These are phyloP conservation scores for Naganishia vaughanmartiniae DNA, from an alignment of 768 basidiomycete species.

Conservation along the genomic window DNA sequence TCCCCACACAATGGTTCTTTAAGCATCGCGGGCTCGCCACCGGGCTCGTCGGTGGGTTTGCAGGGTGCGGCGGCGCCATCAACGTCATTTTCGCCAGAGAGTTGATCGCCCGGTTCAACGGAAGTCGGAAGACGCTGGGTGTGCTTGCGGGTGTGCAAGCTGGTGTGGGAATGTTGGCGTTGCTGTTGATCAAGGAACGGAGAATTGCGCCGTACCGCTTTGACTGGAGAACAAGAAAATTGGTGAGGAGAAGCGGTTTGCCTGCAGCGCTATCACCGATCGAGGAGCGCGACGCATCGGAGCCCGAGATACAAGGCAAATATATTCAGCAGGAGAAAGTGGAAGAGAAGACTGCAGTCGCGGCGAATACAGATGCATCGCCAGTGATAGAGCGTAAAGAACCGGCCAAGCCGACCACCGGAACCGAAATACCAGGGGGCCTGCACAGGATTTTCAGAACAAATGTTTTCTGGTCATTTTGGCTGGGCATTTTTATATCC, in stretches of 20 bases:
- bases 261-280: too few relatives aligned
- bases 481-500: slow-evolving; percentile 23
- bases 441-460: slow-evolving; percentile 1
- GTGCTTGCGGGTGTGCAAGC: slow-evolving; percentile 21
- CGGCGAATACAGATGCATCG: too few relatives aligned
- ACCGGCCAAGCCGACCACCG: neutral
- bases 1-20: slow-evolving; percentile 34
- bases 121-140: slow-evolving; percentile 18
- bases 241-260: neutral
- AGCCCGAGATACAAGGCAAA: neutral
- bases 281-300: neutral
- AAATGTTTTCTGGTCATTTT: slow-evolving; percentile 26
- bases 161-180: slow-evolving; percentile 19
- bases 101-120: slow-evolving; percentile 26
- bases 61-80: slow-evolving; percentile 33
- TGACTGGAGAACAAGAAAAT: slow-evolving; percentile 1
- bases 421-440: slow-evolving; percentile 1
- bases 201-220: neutral
- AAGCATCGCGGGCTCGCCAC: slow-evolving; percentile 28
- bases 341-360: slow-evolving; percentile 9
- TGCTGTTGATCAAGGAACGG: slow-evolving; percentile 18
- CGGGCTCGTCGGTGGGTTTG: slow-evolving; percentile 29
- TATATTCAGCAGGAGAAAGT: neutral
- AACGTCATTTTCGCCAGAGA: slow-evolving; percentile 17
- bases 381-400: neutral